These are phyloP conservation scores for Fusarium hainanense DNA, from an alignment of 2,329 filamentous ascomycete species.

Conservation along the genomic window DNA sequence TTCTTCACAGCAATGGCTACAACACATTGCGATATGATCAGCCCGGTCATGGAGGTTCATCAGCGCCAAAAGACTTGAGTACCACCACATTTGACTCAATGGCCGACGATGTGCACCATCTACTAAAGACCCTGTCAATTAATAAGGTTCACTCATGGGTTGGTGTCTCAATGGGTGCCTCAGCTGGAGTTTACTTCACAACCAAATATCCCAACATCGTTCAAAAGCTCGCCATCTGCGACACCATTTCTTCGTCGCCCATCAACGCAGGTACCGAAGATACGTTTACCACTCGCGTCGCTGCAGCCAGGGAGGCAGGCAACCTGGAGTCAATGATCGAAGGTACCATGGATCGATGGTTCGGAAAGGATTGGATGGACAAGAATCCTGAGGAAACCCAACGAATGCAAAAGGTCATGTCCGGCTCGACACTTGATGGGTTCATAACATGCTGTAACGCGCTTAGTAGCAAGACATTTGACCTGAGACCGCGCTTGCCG, in stretches of 20 bases:
- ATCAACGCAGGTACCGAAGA: conserved; percentile 51
- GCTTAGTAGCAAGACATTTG: conserved; percentile 52
- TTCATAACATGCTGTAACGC: conserved; percentile 57
- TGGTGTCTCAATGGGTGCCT: conserved; percentile 59
- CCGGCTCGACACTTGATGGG: conserved; percentile 53
- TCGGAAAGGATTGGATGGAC: conserved; percentile 52
- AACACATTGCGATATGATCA: conserved; percentile 57
- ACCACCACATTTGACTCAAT: conserved; percentile 54
- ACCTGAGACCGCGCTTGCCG: conserved; percentile 51
- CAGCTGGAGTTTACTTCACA: conserved; percentile 54
- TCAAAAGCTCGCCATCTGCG: conserved; percentile 53
- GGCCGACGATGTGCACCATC: conserved; percentile 52
- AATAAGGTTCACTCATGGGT: conserved; percentile 54
- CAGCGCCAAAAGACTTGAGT: conserved; percentile 48
- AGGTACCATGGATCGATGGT: conserved; percentile 55
- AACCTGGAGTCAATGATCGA: conserved; percentile 48
- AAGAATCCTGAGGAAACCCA: conserved; percentile 50
- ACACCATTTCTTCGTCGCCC: conserved; percentile 55
- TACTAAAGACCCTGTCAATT: conserved; percentile 50
- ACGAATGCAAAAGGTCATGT: conserved; percentile 52
- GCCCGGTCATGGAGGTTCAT: conserved; percentile 56
- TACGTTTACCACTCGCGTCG: conserved; percentile 51
- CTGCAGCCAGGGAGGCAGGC: conserved; percentile 49
- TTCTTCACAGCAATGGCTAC: conserved; percentile 51
- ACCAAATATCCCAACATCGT: conserved; percentile 53